Evolutionary conservation across 148 eudicot species (phyloP), one percentile per base, ranked within the genome.

Genomic region (Pouteria glomerata): DNA sequence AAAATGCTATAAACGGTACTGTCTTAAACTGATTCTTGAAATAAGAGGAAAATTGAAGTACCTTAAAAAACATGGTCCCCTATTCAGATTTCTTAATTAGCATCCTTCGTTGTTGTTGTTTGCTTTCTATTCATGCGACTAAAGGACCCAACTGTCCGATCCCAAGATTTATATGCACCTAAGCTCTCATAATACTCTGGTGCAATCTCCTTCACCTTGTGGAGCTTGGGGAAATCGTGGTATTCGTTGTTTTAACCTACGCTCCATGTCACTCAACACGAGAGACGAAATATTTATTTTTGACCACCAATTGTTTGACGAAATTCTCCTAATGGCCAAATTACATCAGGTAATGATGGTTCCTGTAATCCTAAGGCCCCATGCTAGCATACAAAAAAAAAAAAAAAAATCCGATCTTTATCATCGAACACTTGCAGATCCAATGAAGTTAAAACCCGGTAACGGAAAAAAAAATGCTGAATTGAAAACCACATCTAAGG

Each of bases 211-310:
- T 79, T 89, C 80, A 93, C 90, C 83, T 82, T 84, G 76, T 90
- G 86, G 41, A 93, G 98, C 85, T 83, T 90, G 0, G 98, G 98
- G 73, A 93, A 93, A 74, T 93, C 98, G 64, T 91, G 98, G 82
- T 93, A 97, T 79, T 93, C 98, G 44, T 93, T 93, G 77, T 91
- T 97, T 78, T 91, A 93, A 0, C 98, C 98, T n/a, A 93, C 98
- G 19, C 83, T 85, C 98, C 98, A 91, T 15, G 98, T 83, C 78
- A 91, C 81, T 65, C 85, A 72, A 79, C 91, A 91, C 74, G 91
- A 56, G 3, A 97, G 96, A 11, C 98, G n/a, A n/a, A n/a, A n/a
- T n/a, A n/a, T n/a, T n/a, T n/a, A n/a, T n/a, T n/a, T n/a, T n/a
- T 10, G 3, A 13, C 50, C 23, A 50, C 5, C 55, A 50, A 18